These are phyloP conservation scores for Rhodofomes roseus DNA, from an alignment of 1,284 basidiomycete species.

Conservation along the genomic window DNA sequence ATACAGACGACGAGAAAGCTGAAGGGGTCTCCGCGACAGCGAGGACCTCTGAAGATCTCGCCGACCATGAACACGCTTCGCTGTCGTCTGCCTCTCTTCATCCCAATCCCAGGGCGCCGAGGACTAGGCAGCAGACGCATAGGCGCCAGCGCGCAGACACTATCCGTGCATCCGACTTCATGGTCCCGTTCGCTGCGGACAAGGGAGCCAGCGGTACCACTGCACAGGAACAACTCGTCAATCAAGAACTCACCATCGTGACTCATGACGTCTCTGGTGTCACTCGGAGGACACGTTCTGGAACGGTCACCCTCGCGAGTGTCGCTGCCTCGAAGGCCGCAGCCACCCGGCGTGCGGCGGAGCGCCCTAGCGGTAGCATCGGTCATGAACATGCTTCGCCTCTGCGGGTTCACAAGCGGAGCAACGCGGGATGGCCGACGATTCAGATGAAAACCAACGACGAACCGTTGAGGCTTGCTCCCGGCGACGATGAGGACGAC, in stretches of 20 bases:
- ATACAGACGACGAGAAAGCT: no score
- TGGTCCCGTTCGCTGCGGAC: conserved; percentile 10
- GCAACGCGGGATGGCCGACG: conserved; percentile 19
- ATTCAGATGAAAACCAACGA: conserved; percentile 25
- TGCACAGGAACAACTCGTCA: conserved; percentile 2
- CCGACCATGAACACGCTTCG: neutral
- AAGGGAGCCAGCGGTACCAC: neutral
- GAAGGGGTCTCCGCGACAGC: no score
- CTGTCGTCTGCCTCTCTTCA: neutral
- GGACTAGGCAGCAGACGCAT: conserved; percentile 13
- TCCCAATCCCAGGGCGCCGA: neutral
- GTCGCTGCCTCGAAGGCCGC: conserved; percentile 2
- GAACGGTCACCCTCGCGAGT: conserved; percentile 25
- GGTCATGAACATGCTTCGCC: neutral
- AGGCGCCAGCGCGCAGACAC: conserved; percentile 43
- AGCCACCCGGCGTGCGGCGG: neutral
- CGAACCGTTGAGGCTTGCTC: conserved; percentile 20
- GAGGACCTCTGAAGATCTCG: neutral
- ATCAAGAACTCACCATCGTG: neutral
- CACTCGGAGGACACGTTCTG: conserved; percentile 27
- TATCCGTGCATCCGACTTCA: conserved; percentile 44
- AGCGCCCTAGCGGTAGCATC: neutral
- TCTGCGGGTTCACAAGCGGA: conserved; percentile 10
- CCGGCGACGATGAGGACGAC: conserved; percentile 28
- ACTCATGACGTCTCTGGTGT: neutral